Percentiles rank a stretch among this genome's conserved stretches.
These are phyloP conservation scores for Glycine tomentella DNA, from an alignment of 306 rosid species.

Conservation along the genomic window DNA sequence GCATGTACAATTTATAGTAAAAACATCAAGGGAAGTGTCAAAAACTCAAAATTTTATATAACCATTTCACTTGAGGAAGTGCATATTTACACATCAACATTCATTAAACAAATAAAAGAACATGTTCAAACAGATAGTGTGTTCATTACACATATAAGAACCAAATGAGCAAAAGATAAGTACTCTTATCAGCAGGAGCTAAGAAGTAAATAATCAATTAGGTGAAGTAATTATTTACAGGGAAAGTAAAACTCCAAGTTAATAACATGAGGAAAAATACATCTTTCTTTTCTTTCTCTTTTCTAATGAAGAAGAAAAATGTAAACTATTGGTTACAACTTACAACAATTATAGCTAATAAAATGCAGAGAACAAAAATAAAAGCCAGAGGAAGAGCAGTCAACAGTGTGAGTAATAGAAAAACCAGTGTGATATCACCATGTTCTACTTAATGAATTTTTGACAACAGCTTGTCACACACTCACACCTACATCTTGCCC, in stretches of 20 bases:
- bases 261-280: constrained; percentile 24
- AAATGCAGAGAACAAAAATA: constrained; percentile 18
- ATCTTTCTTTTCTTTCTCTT: neutral
- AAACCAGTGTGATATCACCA: constrained; percentile 36
- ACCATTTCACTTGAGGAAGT: constrained; percentile 17
- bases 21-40: constrained; percentile 13
- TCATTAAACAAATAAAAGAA: neutral
- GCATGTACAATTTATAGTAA: neutral
- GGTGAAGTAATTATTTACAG: constrained; percentile 16
- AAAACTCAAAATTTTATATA: neutral
- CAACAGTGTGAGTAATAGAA: too few relatives aligned
- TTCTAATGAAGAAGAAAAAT: constrained; percentile 23
- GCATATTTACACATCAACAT: constrained; percentile 3
- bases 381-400: constrained; percentile 28
- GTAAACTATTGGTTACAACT: constrained; percentile 33
- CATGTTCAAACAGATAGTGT: too few relatives aligned
- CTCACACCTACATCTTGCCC: neutral
- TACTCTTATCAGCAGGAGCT: neutral
- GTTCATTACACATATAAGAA: constrained; percentile 1
- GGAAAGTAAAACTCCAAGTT: neutral
- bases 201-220: constrained; percentile 11
- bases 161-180: neutral
- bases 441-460: constrained; percentile 15
- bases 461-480: constrained; percentile 36
- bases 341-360: constrained; percentile 31